Evolutionary conservation across 2,329 filamentous ascomycete genomes (phyloP), one percentile per base, ranked within the genome.

Genomic region (Pezicula neosporulosa): DNA sequence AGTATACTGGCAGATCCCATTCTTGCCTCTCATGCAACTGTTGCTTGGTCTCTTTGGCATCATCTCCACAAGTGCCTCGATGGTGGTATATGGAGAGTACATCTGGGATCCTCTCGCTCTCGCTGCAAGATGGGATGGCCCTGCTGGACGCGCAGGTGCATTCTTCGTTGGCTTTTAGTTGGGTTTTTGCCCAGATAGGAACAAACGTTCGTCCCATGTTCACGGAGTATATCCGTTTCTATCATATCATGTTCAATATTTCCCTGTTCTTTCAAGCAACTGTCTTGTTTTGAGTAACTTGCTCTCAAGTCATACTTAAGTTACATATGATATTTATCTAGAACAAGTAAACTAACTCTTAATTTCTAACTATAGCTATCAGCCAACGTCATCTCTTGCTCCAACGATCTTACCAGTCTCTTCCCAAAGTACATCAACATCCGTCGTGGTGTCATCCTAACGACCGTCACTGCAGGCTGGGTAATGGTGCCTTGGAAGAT

Each of bases 341-440:
- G n/a, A n/a, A n/a, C n/a, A n/a, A n/a, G n/a, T n/a, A n/a, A n/a
- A n/a, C n/a, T n/a, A n/a, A n/a, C n/a, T n/a, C n/a, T n/a, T n/a
- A n/a, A n/a, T n/a, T n/a, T n/a, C n/a, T n/a, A n/a, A n/a, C n/a
- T n/a, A n/a, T n/a, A n/a, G n/a, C n/a, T n/a, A n/a, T 70, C 64
- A 21, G 73, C 72, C 24, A 61, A 75, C 27, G 68, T 72, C 3
- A 63, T 63, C 6, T 57, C 58, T 6, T 66, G 67, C 28, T 58
- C 63, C 8, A 62, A 70, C 10, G 57, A 68, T 37, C 60, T 80
- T 51, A 76, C 73, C 0, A 72, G 72, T 3, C 60, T 81, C 1
- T 73, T 77, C 44, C 77, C 78, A 0, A 70, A 70, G 42, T 80
- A 72, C 59, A 66, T 81, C 59, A 78, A 80, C 60, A 76, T 78